Base-by-base conservation (phyloP, 768 basidiomycete genomes). In the Leccinum incarnatum region DNA sequence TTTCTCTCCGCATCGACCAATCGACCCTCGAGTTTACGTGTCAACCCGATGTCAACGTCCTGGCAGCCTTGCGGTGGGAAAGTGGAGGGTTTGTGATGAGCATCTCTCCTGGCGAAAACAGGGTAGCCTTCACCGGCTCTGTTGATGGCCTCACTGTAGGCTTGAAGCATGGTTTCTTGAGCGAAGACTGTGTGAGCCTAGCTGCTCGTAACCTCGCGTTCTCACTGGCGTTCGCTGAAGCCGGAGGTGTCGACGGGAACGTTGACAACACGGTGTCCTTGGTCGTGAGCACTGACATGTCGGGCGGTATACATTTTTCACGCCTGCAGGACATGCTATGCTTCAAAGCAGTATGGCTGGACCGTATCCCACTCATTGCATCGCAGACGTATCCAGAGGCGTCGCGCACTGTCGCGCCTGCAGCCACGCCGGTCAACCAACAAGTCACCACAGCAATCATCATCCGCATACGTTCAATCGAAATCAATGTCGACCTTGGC, bases 341-440 rank as follows among this genome's bases (percentile, higher is more conserved):
- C 72, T 93, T 96, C 81, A 95, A 95, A 72, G 93, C 94, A 5
- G 92, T 96, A 12, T 96, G 94, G 93, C 71, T 96, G 49, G 93
- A 95, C 67, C 85, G 86, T 37, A 91, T 95, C 27, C 91, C 93
- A 0, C 75, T 90, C 8, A 83, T 95, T 66, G 83, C 84, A 19
- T 71, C 77, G 40, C 79, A 74, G 36, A 53, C 69, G 12, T 45
- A 62, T 8, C 57, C 69, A 50, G 66, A 68, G 23, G 54, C 50
- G 7, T 61, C 72, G 48, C 53, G 63, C 47, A 64, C 62, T 21
- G 55, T 60, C 23, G 56, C 66, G 15, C 53, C 65, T 23, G 59
- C 65, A 17, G 42, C 62, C 64, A 8, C 51, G 30, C 30, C 30
- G 15, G 53, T 58, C 50, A 74, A 72, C 51, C 79, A 79, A 62